Base-by-base conservation (phyloP, 2,329 filamentous ascomycete genomes). In the Cladophialophora chaetospira region DNA sequence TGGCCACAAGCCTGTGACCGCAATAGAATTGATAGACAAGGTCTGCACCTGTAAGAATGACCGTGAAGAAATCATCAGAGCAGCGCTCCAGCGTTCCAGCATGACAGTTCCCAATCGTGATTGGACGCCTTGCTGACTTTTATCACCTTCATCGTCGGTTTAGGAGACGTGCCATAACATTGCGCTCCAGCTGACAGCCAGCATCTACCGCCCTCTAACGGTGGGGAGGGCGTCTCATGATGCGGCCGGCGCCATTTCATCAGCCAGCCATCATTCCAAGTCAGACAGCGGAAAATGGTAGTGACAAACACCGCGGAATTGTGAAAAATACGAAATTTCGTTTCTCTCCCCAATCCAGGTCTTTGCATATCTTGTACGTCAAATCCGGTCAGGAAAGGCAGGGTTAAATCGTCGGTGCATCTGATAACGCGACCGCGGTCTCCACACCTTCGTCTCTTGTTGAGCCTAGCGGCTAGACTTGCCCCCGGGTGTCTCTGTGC, bases 281-380 rank as follows among this genome's bases (percentile, higher is more conserved):
- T 23, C 19, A 44, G 42, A 13, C 10, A 13, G 21, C 17, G 19
- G 8, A 15, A 11, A 17, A 13, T 44, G 23, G 21, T 26, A 23
- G 42, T 21, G 13, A 28, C 4, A 44, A 13, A 6, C 29, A 13
- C 8, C 13, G 29, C 29, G 21, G 21, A 45, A 33, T 21, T 23
- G 25, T 15, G n/a, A 38, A 33, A 45, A 45, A 45, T 45, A 38
- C 17, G 38, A 53, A 44, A 53, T 53, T 45, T 35, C 40, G 26
- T 43, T 23, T 33, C 35, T 21, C 25, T 13, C 31, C 36, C 10
- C 6, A 35, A 40, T 51, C 33, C 47, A 51, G 11, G 47, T n/a
- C 19, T 42, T 35, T 42, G 17, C 35, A 33, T 21, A 31, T 15
- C 31, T 15, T 51, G 48, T 51, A 57, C 55, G 55, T 57, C 48